phyloP scores from a whole-genome alignment of 169 alveolate genomes.

The Plasmodium sp. region DNA sequence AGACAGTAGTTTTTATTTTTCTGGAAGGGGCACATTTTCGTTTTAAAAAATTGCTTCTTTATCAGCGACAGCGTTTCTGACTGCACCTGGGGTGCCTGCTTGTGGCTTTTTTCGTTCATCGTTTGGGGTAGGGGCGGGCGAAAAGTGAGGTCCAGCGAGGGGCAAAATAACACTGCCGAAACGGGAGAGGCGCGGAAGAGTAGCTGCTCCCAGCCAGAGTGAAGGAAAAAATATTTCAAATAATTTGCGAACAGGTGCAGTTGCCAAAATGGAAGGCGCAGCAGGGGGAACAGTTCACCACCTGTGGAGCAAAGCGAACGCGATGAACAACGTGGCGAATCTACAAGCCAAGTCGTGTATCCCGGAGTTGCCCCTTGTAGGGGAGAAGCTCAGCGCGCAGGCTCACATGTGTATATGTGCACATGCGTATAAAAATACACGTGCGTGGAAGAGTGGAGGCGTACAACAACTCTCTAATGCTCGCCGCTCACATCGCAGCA shows the following conservation, averaged over 20 bases:
- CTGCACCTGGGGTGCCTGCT: constrained; percentile 17
- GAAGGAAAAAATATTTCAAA: constrained; percentile 1
- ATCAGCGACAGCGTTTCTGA: constrained; percentile 71
- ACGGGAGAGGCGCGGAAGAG: neutral
- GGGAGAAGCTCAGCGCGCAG: neutral
- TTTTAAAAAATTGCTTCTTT: constrained; percentile 71
- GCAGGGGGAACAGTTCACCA: neutral
- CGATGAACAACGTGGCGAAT: neutral
- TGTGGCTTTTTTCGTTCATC: constrained; percentile 41
- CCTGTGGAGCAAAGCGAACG: neutral
- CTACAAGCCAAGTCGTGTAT: neutral
- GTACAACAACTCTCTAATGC: neutral
- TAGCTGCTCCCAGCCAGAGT: neutral
- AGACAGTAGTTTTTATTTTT: constrained; percentile 73
- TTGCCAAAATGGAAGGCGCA: neutral
- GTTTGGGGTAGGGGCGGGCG: neutral
- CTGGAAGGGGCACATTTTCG: constrained; percentile 75
- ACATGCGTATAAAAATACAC: neutral
- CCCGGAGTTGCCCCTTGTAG: neutral
- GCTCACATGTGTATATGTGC: neutral
- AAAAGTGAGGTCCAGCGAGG: neutral
- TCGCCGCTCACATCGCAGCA: neutral
- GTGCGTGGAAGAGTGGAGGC: neutral
- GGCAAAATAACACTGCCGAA: neutral
- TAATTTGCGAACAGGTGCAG: neutral